Percentiles rank a stretch among this genome's conserved stretches.
Conservation (phyloP, 805 yeast genomes). For the Vanderwaltozyma verrucispora region DNA sequence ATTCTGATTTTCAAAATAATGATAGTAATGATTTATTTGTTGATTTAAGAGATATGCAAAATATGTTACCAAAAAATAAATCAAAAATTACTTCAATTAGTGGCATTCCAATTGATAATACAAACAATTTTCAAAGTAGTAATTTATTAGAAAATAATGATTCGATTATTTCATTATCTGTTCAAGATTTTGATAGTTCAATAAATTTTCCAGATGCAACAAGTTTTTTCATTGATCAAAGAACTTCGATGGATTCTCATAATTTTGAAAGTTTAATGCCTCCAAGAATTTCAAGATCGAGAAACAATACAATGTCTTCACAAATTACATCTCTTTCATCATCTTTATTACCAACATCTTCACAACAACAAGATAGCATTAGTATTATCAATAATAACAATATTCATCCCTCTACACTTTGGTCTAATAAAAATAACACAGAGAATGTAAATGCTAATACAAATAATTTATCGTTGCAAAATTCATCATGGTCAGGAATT, state of each 20-base stretch:
- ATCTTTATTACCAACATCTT: constrained; percentile 11
- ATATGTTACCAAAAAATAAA: constrained; percentile 1
- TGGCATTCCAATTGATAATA: constrained; percentile 11
- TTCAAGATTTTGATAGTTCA: constrained; percentile 18
- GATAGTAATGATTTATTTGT: constrained; percentile 1
- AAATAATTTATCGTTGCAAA: constrained; percentile 3
- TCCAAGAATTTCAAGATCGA: constrained; percentile 22
- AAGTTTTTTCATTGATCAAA: constrained; percentile 13
- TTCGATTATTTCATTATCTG: constrained; percentile 16
- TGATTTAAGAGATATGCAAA: constrained; percentile 4
- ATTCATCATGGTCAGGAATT: constrained; percentile 1
- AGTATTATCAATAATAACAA: too few species aligned
- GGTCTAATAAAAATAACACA: constrained; percentile 3
- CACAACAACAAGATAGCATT: constrained; percentile 10
- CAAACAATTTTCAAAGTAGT: too few species aligned
- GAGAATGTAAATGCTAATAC: neutral
- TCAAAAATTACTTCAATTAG: constrained; percentile 9
- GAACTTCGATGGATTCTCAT: constrained; percentile 25
- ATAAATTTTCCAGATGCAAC: constrained; percentile 22
- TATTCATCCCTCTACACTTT: neutral
- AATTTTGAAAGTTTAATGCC: constrained; percentile 12
- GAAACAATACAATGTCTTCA: constrained; percentile 28
- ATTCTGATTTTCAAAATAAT: constrained; percentile 1
- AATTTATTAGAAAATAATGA: constrained; percentile 2
- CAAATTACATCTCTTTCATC: constrained; percentile 28